Evolutionary conservation across 352 stramenopile genomes (phyloP).

Genomic region (Saprolegnia diclina): DNA sequence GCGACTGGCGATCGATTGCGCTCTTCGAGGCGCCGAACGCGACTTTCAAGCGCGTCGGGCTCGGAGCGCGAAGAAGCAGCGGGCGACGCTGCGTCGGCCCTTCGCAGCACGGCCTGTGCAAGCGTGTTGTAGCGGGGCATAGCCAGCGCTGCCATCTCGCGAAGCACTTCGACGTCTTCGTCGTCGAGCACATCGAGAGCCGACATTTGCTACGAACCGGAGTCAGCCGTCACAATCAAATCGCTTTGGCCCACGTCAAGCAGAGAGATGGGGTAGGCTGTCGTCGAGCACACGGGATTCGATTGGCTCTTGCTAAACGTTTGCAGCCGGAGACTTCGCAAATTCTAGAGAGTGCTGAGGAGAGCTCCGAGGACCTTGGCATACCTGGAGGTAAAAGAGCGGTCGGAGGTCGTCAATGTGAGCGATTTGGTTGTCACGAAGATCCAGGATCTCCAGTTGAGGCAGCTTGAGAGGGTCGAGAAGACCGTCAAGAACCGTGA

Average conservation of each 20-base stretch:
- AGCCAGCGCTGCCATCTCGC: constrained; percentile 45
- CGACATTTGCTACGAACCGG: constrained; percentile 41
- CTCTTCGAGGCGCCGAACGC: constrained; percentile 35
- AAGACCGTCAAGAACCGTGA: constrained; percentile 48
- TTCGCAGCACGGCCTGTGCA: not conserved
- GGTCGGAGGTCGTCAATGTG: constrained; percentile 36
- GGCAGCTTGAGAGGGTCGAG: constrained; percentile 64
- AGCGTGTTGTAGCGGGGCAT: constrained; percentile 69
- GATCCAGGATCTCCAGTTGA: constrained; percentile 59
- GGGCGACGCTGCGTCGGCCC: no score
- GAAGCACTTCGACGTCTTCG: constrained; percentile 57
- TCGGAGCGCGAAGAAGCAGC: not conserved
- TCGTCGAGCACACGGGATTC: constrained; percentile 59
- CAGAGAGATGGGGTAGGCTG: constrained; percentile 49
- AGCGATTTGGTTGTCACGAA: constrained; percentile 57
- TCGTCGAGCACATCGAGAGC: constrained; percentile 53
- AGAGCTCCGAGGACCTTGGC: not conserved
- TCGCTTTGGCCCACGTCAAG: constrained; percentile 33
- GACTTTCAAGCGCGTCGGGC: not conserved
- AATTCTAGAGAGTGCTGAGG: constrained; percentile 31
- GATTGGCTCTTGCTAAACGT: constrained; percentile 41
- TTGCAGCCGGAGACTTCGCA: constrained; percentile 60
- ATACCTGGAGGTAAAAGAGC: constrained; percentile 54
- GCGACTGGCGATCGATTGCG: constrained; percentile 23
- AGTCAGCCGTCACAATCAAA: not conserved